Evolutionary conservation across 192 early-diverging fungal species (phyloP), one percentile per base, ranked within the genome.

Genomic region (Coemansia sp.): DNA sequence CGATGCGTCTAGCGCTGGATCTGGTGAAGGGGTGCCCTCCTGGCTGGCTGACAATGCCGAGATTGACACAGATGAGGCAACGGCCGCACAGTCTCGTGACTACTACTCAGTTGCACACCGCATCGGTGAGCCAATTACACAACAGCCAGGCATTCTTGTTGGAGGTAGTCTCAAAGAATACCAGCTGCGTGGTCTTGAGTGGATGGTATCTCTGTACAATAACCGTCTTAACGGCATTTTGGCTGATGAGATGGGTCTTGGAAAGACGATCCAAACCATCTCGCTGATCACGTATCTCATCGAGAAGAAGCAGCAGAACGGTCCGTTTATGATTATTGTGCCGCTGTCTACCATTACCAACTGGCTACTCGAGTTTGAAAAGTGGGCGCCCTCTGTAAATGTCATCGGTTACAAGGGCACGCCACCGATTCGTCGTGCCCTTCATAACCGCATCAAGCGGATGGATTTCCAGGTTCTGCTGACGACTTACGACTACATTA

Each of bases 171-270:
- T 99, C 48, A 99, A 99, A 76, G 95, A 98, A 23, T 99, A 99
- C 73, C 97, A 85, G 78, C 55, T 96, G 61, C 95, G 92, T 61
- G 97, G 97, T 57, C 80, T 99, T 19, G 88, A 99, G 81, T 99
- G 97, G 97, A 97, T 99, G 96, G 91, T 97, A 21, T 96, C 94
- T 15, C 78, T 99, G 46, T 99, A 98, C 81, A 99, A 99, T 73
- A 99, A 99, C 75, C 74, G 92, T 47, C 79, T 99, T 30, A 99
- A 99, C 71, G 97, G 97, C 44, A 98, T 99, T 63, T 66, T 99
- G 56, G 96, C 96, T 48, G 96, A 97, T 68, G 92, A 94, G 78
- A 97, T 98, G 93, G 92, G 89, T 51, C 72, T 90, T 37, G 89
- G 89, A 37, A 89, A 91, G 73, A 91, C 87, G 13, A 90, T 99